These are phyloP conservation scores for Ophiocordyceps australis DNA, from an alignment of 2,329 filamentous ascomycete genomes.

Conservation along the genomic window DNA sequence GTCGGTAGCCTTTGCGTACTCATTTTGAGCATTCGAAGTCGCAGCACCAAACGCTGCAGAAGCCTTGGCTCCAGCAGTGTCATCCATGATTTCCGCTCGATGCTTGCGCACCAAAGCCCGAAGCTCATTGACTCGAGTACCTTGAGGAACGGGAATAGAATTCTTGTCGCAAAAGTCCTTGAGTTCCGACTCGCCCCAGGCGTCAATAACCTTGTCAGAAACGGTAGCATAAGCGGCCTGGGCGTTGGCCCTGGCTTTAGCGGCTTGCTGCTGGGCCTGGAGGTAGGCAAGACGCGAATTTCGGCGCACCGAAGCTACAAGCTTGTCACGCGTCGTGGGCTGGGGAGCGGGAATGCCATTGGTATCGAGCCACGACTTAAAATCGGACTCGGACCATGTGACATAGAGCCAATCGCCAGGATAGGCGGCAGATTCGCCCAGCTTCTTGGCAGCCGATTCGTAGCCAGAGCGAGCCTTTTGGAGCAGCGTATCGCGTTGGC, in stretches of 20 bases:
- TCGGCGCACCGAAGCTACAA: conserved; percentile 77
- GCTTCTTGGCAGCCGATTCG: conserved; percentile 54
- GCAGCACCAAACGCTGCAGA: conserved; percentile 50
- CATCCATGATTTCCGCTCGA: conserved; percentile 51
- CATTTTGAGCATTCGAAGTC: conserved; percentile 56
- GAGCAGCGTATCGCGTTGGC: conserved; percentile 66
- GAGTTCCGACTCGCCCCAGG: conserved; percentile 76
- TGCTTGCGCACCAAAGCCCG: conserved; percentile 80
- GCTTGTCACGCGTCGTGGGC: conserved; percentile 64
- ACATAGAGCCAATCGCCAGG: conserved; percentile 91
- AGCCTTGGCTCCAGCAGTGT: conserved; percentile 39
- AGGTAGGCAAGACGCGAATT: conserved; percentile 69
- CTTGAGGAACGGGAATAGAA: conserved; percentile 70
- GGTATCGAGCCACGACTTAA: conserved; percentile 86
- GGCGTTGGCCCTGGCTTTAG: conserved; percentile 44
- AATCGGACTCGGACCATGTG: conserved; percentile 79
- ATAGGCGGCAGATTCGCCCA: conserved; percentile 63
- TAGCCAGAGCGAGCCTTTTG: conserved; percentile 66
- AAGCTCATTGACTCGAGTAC: conserved; percentile 78
- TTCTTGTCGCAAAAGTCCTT: conserved; percentile 93
- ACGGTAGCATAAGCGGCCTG: conserved; percentile 55
- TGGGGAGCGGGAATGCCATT: conserved; percentile 77
- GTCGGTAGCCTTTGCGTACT: conserved; percentile 61
- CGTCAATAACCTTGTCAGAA: conserved; percentile 69
- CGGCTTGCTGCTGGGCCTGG: conserved; percentile 41